A percentile compares a stretch with the other conserved stretches of the same genome.
Evolutionary conservation across 2,329 filamentous ascomycete genomes (phyloP).

Genomic region (Aspergillus sp.): DNA sequence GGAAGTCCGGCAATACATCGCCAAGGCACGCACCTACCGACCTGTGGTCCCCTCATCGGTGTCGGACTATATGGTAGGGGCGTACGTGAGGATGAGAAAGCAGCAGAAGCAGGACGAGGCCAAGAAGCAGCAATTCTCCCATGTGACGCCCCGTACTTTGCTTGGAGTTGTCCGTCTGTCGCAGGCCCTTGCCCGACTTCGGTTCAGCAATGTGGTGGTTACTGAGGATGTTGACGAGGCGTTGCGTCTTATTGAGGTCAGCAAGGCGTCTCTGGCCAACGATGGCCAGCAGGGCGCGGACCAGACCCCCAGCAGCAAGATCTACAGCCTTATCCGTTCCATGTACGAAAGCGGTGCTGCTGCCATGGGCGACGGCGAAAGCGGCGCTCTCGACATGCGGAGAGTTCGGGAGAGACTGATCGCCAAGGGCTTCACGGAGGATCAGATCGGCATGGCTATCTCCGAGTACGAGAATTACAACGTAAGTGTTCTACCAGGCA

Average conservation of each 20-base stretch:
- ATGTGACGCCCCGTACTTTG: constrained; percentile 90
- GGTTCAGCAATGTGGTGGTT: constrained; percentile 81
- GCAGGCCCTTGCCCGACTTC: constrained; percentile 86
- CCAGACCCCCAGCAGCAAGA: constrained; percentile 80
- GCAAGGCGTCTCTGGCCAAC: constrained; percentile 83
- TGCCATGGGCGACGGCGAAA: constrained; percentile 70
- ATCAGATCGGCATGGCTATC: constrained; percentile 82
- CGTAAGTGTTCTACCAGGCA: constrained; percentile 61
- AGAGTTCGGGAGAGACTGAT: constrained; percentile 88
- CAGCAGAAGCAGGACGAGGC: constrained; percentile 89
- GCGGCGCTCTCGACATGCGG: constrained; percentile 77
- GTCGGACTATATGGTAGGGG: constrained; percentile 94
- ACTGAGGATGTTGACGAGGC: constrained; percentile 96
- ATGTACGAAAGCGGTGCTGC: constrained; percentile 82
- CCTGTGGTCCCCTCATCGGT: constrained; percentile 81
- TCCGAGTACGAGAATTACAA: constrained; percentile 86
- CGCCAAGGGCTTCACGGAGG: constrained; percentile 93
- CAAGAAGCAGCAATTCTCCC: constrained; percentile 86
- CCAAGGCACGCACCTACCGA: constrained; percentile 84
- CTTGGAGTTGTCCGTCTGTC: constrained; percentile 90
- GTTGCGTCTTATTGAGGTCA: constrained; percentile 83
- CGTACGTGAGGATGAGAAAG: constrained; percentile 91
- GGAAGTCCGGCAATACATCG: constrained; percentile 94
- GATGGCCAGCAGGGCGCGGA: constrained; percentile 65
- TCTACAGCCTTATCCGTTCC: constrained; percentile 89